Conservation (phyloP, 352 stramenopile species). For the Phytopythium chamaehyphon region DNA sequence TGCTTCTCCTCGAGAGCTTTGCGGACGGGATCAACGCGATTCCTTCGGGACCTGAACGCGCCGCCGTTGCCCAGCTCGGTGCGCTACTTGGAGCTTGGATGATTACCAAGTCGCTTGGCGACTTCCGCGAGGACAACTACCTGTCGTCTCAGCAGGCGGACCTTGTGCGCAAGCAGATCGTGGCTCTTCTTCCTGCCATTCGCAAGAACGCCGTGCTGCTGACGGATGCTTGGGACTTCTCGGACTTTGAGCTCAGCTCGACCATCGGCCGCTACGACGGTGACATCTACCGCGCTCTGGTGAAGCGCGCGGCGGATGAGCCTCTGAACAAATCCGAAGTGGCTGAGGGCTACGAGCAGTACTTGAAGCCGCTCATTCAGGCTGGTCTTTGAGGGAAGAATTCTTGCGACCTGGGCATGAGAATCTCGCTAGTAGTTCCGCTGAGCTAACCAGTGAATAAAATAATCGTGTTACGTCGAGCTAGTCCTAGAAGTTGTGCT, state of each 20-base stretch:
- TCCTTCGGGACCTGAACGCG: slow-evolving; percentile 19
- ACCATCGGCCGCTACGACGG: slow-evolving; percentile 65
- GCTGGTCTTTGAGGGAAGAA: slow-evolving; percentile 16
- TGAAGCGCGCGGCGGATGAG: slow-evolving; percentile 41
- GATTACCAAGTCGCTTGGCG: slow-evolving; percentile 38
- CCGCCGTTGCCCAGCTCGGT: slow-evolving; percentile 26
- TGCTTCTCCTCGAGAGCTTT: slow-evolving; percentile 39
- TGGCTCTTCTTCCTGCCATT: slow-evolving; percentile 28
- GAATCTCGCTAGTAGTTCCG: no score
- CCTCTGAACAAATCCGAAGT: slow-evolving; percentile 59
- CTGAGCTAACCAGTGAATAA: no score
- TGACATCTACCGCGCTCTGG: slow-evolving; percentile 61
- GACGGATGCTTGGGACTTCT: slow-evolving; percentile 34
- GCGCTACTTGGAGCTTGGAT: slow-evolving; percentile 44
- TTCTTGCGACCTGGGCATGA: no score
- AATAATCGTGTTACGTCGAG: no score
- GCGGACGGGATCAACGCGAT: slow-evolving; percentile 18
- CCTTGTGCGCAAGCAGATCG: slow-evolving; percentile 25
- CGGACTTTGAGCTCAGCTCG: slow-evolving; percentile 63
- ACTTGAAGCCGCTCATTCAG: slow-evolving; percentile 37
- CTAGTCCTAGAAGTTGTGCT: no score
- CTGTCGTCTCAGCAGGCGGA: slow-evolving; percentile 40
- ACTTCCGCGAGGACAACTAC: slow-evolving; percentile 58
- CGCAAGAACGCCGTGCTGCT: slow-evolving; percentile 45
- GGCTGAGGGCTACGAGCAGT: slow-evolving; percentile 49